These are phyloP conservation scores for Phaeoacremonium minimum DNA, from an alignment of 2,329 filamentous ascomycete species.

Conservation along the genomic window DNA sequence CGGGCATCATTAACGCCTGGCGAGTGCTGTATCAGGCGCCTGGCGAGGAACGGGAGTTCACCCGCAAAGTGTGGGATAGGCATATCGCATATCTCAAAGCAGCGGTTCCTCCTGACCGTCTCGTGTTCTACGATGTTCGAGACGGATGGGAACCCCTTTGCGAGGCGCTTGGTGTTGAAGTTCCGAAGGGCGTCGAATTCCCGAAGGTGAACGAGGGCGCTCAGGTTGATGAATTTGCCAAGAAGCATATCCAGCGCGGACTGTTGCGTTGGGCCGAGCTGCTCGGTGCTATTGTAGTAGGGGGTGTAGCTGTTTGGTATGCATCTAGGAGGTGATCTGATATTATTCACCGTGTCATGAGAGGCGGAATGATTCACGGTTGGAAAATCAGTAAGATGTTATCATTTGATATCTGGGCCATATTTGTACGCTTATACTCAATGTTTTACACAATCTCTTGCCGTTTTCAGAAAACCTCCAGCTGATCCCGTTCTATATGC, in stretches of 20 bases:
- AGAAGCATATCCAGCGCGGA: not conserved
- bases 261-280: conserved; percentile 1
- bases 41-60: not conserved
- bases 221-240: conserved; percentile 1
- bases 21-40: not conserved
- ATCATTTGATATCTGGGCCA: no score
- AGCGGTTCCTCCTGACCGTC: conserved; percentile 8
- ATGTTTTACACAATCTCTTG: no score
- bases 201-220: conserved; percentile 24
- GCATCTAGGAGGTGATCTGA: no score
- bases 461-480: no score
- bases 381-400: no score
- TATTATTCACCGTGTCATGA: no score
- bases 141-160: conserved; percentile 15
- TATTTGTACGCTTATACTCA: no score
- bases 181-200: conserved; percentile 17
- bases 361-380: no score
- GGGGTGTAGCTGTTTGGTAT: no score
- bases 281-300: not conserved
- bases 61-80: conserved; percentile 4
- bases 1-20: not conserved
- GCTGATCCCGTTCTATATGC: no score
- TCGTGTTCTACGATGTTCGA: conserved; percentile 11
- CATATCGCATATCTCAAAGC: conserved; percentile 7
- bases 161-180: conserved; percentile 10